A percentile compares a stretch with the other conserved stretches of the same genome.
phyloP scores from a whole-genome alignment of 2,329 filamentous ascomycete genomes.

The Bipolaris zeicola region DNA sequence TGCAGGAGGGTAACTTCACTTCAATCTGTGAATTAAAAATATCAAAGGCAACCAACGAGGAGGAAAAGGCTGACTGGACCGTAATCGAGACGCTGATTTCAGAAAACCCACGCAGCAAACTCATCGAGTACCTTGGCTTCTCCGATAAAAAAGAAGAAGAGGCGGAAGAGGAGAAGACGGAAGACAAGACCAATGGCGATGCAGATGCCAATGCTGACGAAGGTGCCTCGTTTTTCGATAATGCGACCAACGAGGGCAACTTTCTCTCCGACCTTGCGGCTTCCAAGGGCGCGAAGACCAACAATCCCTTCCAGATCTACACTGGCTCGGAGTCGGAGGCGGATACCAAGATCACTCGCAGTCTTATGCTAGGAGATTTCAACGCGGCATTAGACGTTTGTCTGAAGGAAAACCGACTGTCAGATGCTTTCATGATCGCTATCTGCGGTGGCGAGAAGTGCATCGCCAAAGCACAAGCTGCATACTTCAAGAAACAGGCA shows the following conservation, averaged over 20 bases:
- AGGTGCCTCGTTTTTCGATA: constrained; percentile 78
- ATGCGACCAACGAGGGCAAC: constrained; percentile 72
- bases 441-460: constrained; percentile 94
- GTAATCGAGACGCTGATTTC: constrained; percentile 89
- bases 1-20: constrained; percentile 77
- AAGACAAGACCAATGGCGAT: constrained; percentile 53
- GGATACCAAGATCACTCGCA: constrained; percentile 84
- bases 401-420: constrained; percentile 84
- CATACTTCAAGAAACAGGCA: constrained; percentile 83
- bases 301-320: constrained; percentile 91
- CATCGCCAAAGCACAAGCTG: constrained; percentile 89
- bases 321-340: constrained; percentile 80
- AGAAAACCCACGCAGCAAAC: constrained; percentile 81
- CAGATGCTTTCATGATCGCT: constrained; percentile 96
- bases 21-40: constrained; percentile 82
- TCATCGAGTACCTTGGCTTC: constrained; percentile 92
- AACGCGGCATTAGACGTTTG: constrained; percentile 88
- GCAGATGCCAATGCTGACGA: constrained; percentile 39
- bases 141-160: constrained; percentile 57
- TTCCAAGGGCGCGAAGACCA: constrained; percentile 89
- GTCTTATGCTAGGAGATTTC: constrained; percentile 89
- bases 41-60: constrained; percentile 75
- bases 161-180: constrained; percentile 31
- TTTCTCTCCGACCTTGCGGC: constrained; percentile 85
- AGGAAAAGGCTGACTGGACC: constrained; percentile 95